Evolutionary conservation across 441 rosid species (phyloP).

Genomic region (Geranium incanum): DNA sequence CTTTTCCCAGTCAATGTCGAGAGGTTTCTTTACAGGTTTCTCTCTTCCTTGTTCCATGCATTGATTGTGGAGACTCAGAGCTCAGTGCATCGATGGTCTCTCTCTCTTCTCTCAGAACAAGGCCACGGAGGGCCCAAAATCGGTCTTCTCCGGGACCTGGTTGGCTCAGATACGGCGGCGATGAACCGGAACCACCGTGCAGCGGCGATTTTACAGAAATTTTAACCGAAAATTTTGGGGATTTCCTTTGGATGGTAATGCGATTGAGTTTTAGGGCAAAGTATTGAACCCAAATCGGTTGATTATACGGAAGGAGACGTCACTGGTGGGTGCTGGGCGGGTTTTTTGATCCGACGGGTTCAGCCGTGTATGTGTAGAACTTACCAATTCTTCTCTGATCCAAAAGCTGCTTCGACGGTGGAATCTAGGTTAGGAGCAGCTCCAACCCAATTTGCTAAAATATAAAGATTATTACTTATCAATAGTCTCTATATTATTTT

Average conservation of each 20-base stretch:
- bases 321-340: too few species aligned
- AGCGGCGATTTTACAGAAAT: background rate
- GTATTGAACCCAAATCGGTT: background rate
- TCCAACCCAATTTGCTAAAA: too few species aligned
- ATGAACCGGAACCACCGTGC: background rate
- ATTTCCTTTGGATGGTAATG: background rate
- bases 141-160: background rate
- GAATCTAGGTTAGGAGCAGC: too few species aligned
- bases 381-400: too few species aligned
- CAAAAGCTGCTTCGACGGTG: too few species aligned
- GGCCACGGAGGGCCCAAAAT: background rate
- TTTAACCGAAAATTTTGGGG: background rate
- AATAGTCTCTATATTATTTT: too few species aligned
- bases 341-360: too few species aligned
- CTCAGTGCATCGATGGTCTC: background rate
- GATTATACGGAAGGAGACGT: too few species aligned
- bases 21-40: constrained; percentile 25
- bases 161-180: too few species aligned
- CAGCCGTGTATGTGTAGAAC: too few species aligned
- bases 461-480: too few species aligned
- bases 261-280: background rate
- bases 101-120: background rate
- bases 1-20: constrained; percentile 36
- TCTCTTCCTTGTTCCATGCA: constrained; percentile 7
- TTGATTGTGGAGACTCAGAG: background rate